Evolutionary conservation across 179 eudicot species (phyloP).

Genomic region (Spergularia azorica): DNA sequence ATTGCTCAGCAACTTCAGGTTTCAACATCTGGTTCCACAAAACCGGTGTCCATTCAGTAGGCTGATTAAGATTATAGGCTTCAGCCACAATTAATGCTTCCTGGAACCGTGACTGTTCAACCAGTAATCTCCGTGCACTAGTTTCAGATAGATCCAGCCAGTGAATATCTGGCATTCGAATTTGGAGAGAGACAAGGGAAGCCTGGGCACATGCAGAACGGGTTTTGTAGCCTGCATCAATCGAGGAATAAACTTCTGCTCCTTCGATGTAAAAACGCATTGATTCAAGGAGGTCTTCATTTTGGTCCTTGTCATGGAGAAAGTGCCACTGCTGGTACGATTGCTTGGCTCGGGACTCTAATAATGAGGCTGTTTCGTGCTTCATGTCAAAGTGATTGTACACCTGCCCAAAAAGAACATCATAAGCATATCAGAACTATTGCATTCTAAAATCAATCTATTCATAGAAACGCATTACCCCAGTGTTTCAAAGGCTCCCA

Average conservation of each 20-base stretch:
- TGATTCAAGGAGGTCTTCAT: slow-evolving; percentile 89
- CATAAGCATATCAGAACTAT: not conserved
- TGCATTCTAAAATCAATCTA: too few relatives aligned
- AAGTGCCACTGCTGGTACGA: slow-evolving; percentile 71
- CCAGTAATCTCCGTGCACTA: slow-evolving; percentile 77
- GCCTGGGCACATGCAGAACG: slow-evolving; percentile 87
- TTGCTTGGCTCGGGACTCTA: slow-evolving; percentile 82
- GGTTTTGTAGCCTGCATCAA: slow-evolving; percentile 94
- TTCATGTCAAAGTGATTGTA: slow-evolving; percentile 97
- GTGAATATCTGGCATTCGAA: slow-evolving; percentile 89
- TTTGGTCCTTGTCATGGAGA: slow-evolving; percentile 82
- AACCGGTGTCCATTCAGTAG: slow-evolving; percentile 96
- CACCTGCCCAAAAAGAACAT: slow-evolving; percentile 49
- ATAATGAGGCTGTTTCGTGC: slow-evolving; percentile 85
- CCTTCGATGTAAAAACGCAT: slow-evolving; percentile 94
- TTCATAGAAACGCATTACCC: too few relatives aligned
- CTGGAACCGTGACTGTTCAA: slow-evolving; percentile 90
- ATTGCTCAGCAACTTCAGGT: slow-evolving; percentile 85
- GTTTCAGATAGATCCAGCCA: slow-evolving; percentile 93
- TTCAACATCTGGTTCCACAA: slow-evolving; percentile 97
- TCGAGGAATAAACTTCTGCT: slow-evolving; percentile 91
- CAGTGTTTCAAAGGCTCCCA: too few relatives aligned
- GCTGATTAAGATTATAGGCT: slow-evolving; percentile 92
- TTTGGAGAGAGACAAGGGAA: slow-evolving; percentile 92
- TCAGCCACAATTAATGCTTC: slow-evolving; percentile 98